Percentiles rank a stretch among this genome's conserved stretches.
Evolutionary conservation across 305 asterid species (phyloP).

Genomic region (Stenogyne calaminthoides): DNA sequence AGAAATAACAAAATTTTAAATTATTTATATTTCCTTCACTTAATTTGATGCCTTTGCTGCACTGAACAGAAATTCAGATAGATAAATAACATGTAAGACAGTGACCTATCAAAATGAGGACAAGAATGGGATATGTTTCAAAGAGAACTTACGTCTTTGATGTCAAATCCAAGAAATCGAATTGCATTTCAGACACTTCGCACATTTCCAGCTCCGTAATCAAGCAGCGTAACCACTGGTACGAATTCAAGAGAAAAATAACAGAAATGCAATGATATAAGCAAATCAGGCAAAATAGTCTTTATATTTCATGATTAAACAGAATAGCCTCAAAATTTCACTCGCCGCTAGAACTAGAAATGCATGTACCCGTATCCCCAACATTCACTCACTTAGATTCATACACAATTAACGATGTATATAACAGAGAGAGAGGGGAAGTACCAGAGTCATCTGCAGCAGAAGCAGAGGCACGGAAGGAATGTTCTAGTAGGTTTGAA

Average conservation of each 20-base stretch:
- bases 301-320: background rate
- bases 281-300: background rate
- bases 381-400: background rate
- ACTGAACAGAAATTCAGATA: too few species aligned
- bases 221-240: conserved; percentile 89
- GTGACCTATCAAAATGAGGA: background rate
- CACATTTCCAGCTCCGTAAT: conserved; percentile 97
- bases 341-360: too few species aligned
- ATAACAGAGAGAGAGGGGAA: background rate
- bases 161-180: conserved; percentile 70
- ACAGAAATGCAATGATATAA: background rate
- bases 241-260: background rate
- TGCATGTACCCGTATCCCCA: background rate
- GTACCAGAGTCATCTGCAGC: conserved; percentile 59
- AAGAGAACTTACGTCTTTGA: conserved; percentile 66
- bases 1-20: background rate
- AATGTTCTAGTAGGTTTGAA: conserved; percentile 41
- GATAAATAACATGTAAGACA: background rate
- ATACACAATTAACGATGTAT: background rate
- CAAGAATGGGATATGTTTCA: background rate
- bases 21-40: background rate
- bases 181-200: conserved; percentile 91
- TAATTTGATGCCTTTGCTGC: background rate
- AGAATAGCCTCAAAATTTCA: conserved; percentile 1
- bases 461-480: conserved; percentile 64